Evolutionary conservation across 2,329 filamentous ascomycete genomes (phyloP).

Genomic region (Diplodia sapinea): DNA sequence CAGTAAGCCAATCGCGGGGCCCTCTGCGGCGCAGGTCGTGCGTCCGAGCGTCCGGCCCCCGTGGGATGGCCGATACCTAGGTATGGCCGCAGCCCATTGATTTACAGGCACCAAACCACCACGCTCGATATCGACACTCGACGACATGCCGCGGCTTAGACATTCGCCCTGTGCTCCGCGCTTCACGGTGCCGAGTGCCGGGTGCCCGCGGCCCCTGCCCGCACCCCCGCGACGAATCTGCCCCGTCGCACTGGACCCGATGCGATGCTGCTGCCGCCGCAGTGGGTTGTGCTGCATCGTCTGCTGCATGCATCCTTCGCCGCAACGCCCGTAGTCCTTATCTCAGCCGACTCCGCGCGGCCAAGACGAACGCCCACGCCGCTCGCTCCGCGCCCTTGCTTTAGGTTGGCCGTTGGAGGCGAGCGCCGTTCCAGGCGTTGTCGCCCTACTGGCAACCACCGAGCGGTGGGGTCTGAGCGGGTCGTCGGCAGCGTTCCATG

Average conservation of each 20-base stretch:
- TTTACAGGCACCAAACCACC: constrained; percentile 20
- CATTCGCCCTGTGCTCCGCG: background rate
- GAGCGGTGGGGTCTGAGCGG: constrained; percentile 15
- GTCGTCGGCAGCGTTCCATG: constrained; percentile 1
- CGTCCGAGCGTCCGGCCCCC: constrained; percentile 33
- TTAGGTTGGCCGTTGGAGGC: constrained; percentile 13
- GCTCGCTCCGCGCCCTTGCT: constrained; percentile 21
- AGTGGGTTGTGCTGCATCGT: constrained; percentile 16
- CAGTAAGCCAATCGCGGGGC: constrained; percentile 22
- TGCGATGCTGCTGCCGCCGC: background rate
- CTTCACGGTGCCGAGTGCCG: too few species aligned
- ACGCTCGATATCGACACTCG: constrained; percentile 5
- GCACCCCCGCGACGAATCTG: constrained; percentile 8
- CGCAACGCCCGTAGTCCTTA: constrained; percentile 20
- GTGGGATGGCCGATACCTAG: constrained; percentile 37
- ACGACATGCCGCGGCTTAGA: background rate
- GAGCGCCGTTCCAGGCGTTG: constrained; percentile 10
- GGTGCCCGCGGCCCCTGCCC: background rate
- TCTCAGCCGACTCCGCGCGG: constrained; percentile 22
- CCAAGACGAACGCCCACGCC: constrained; percentile 18
- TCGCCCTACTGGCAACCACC: background rate
- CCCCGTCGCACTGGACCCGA: constrained; percentile 6
- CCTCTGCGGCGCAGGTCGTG: constrained; percentile 33
- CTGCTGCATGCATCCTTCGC: constrained; percentile 29
- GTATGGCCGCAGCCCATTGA: background rate